phyloP scores from a whole-genome alignment of 2,329 filamentous ascomycete species.

The Paecilomyces dactylethromorphus region DNA sequence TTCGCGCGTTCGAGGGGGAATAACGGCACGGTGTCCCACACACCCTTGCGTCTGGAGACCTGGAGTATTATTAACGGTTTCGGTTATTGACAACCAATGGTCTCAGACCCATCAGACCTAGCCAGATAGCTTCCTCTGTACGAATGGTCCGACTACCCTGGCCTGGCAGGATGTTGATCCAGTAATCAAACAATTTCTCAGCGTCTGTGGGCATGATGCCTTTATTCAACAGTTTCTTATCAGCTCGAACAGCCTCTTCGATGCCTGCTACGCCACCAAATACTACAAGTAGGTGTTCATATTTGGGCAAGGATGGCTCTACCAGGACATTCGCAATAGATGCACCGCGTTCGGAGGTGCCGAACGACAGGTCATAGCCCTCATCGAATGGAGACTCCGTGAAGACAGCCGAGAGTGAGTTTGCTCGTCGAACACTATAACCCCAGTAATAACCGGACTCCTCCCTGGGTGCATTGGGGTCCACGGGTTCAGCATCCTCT shows the following conservation, averaged over 20 bases:
- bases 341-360: slow-evolving; percentile 71
- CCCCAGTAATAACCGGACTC: slow-evolving; percentile 84
- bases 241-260: slow-evolving; percentile 64
- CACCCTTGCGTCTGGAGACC: not conserved
- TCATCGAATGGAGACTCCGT: slow-evolving; percentile 68
- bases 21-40: not conserved
- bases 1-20: not conserved
- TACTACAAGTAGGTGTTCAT: slow-evolving; percentile 66
- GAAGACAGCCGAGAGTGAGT: slow-evolving; percentile 65
- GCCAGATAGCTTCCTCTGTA: slow-evolving; percentile 76
- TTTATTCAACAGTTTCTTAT: slow-evolving; percentile 52
- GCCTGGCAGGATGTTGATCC: slow-evolving; percentile 72
- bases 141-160: slow-evolving; percentile 78
- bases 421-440: slow-evolving; percentile 62
- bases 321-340: slow-evolving; percentile 36
- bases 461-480: slow-evolving; percentile 62
- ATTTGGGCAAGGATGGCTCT: slow-evolving; percentile 41
- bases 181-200: slow-evolving; percentile 71
- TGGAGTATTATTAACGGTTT: not conserved
- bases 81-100: slow-evolving; percentile 39
- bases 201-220: slow-evolving; percentile 60
- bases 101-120: slow-evolving; percentile 65
- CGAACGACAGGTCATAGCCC: slow-evolving; percentile 77
- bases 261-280: slow-evolving; percentile 77
- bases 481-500: slow-evolving; percentile 52